phyloP scores from a whole-genome alignment of 2,329 filamentous ascomycete genomes.

The Alternaria arborescens region DNA sequence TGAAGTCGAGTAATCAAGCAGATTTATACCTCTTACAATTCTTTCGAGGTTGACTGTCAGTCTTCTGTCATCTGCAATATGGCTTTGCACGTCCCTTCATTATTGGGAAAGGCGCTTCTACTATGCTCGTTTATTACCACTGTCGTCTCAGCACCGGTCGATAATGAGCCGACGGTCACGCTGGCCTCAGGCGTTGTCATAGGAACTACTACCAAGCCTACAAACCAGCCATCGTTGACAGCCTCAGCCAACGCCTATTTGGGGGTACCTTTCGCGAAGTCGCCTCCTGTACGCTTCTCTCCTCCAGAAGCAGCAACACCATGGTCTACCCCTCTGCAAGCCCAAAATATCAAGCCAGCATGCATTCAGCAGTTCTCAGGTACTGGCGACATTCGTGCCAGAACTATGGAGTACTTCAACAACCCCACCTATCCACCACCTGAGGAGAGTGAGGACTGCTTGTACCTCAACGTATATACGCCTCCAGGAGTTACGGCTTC shows the following conservation, averaged over 20 bases:
- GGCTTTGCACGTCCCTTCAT: neutral
- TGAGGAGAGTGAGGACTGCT: constrained; percentile 48
- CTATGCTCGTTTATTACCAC: neutral
- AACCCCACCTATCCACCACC: constrained; percentile 19
- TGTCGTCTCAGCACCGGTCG: neutral
- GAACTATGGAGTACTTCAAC: constrained; percentile 21
- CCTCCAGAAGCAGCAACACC: constrained; percentile 21
- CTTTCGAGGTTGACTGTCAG: neutral
- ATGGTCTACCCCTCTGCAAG: constrained; percentile 22
- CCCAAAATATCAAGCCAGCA: constrained; percentile 19
- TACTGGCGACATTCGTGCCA: constrained; percentile 19
- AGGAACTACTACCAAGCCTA: constrained; percentile 15
- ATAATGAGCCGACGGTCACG: constrained; percentile 9
- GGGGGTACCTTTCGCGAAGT: constrained; percentile 27
- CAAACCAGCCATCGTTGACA: constrained; percentile 16
- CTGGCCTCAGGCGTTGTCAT: constrained; percentile 16
- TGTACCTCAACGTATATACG: constrained; percentile 51
- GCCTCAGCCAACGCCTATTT: constrained; percentile 24
- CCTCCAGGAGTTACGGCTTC: constrained; percentile 21
- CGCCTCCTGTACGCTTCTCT: constrained; percentile 26
- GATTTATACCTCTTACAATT: neutral
- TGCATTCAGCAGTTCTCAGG: constrained; percentile 27
- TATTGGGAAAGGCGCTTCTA: neutral
- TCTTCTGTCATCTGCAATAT: neutral
- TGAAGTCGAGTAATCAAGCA: no score